Base-by-base conservation (phyloP, 2,329 filamentous ascomycete genomes). In the Ceratocystis diversiconidia region DNA sequence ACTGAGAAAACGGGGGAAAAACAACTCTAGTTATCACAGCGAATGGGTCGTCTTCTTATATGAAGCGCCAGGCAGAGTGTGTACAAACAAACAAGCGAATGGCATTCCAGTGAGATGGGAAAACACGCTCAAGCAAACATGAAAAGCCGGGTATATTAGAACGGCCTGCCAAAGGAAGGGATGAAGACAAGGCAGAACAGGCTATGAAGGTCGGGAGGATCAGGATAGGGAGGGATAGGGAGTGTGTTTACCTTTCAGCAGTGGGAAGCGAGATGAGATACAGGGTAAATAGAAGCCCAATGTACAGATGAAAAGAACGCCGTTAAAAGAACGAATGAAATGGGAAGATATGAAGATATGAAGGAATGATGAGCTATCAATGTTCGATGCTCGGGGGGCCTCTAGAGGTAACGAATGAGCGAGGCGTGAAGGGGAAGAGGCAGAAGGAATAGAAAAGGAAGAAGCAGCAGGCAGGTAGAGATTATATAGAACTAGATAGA, bases 301-400 rank as follows among this genome's bases (percentile, higher is more conserved):
- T 10, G 22, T 30, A 30, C 28, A 63, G 46, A 50, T 28, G 22
- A 30, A 63, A 48, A 63, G 46, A 50, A 30, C 15, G 44, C 22
- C 28, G 44, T 63, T 30, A 52, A 63, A 63, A 63, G 61, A 52
- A 46, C 41, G 44, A 63, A 36, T 50, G 44, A 50, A 50, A 30
- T 36, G 19, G 61, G 30, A 17, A 12, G 10, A 41, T 41, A 41
- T 41, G 36, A 41, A 41, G 36, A 41, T 41, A 5, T 30, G 43
- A 41, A 63, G 17, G 55, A 59, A 36, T 32, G 55, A 17, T 17
- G 30, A n/a, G 30, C 28, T 36, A 59, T 28, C 55, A 17, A 59
- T 59, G 55, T 5, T 59, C 17, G 28, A 59, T 59, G 55, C 15
- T 59, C 55, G 25, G 30, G 52, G 55, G 10, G 48, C 48, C 22